A percentile compares a stretch with the other conserved stretches of the same genome.
Conservation (phyloP, 2,329 filamentous ascomycete genomes). For the Colletotrichum sp. region DNA sequence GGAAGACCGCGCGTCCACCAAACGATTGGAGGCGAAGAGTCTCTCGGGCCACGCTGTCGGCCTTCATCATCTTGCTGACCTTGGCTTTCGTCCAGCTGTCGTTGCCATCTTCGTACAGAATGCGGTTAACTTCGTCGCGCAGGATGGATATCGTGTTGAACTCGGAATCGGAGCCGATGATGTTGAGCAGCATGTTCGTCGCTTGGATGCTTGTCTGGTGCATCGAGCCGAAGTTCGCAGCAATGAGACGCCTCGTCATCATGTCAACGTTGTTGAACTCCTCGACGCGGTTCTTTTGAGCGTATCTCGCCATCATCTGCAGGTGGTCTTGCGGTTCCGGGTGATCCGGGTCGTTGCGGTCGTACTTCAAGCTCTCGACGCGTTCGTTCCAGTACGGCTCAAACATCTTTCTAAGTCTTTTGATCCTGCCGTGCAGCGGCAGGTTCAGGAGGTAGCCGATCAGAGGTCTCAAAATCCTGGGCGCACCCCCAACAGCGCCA, state of each 20-base stretch:
- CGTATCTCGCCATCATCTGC: conserved; percentile 47
- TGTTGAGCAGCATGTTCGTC: conserved; percentile 43
- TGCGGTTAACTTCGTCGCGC: conserved; percentile 38
- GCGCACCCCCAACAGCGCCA: conserved; percentile 33
- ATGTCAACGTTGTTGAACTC: conserved; percentile 35
- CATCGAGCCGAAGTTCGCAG: conserved; percentile 41
- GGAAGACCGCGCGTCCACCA: conserved; percentile 30
- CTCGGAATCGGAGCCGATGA: conserved; percentile 38
- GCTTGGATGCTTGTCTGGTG: conserved; percentile 45
- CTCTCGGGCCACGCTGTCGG: conserved; percentile 49
- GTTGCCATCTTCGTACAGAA: conserved; percentile 30
- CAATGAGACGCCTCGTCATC: conserved; percentile 35
- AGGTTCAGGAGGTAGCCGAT: conserved; percentile 31
- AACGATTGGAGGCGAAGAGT: conserved; percentile 43
- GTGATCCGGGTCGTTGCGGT: conserved; percentile 15
- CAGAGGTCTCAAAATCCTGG: conserved; percentile 34
- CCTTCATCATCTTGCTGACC: conserved; percentile 38
- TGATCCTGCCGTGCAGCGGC: conserved; percentile 24
- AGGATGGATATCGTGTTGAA: conserved; percentile 40
- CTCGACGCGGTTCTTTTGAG: conserved; percentile 38
- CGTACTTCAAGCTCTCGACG: conserved; percentile 24
- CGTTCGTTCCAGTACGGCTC: conserved; percentile 28
- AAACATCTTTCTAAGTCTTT: conserved; percentile 31
- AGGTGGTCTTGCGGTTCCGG: conserved; percentile 41
- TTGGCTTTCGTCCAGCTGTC: conserved; percentile 42